Evolutionary conservation across 2,329 filamentous ascomycete species (phyloP), one percentile per base, ranked within the genome.

Genomic region (Fusarium caatingaense): DNA sequence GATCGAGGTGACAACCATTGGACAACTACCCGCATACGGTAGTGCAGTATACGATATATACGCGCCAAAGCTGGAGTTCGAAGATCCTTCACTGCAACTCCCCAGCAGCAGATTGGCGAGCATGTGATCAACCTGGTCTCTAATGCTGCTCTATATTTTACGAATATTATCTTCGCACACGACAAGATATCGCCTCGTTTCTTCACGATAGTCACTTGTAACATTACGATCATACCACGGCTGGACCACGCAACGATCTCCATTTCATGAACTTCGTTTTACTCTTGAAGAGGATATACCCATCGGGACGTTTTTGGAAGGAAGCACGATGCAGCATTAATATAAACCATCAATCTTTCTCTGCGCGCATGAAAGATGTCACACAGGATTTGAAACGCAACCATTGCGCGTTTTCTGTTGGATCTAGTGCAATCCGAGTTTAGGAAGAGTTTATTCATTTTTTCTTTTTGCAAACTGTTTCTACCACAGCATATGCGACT

Each of bases 101-200:
- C 88, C 88, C 13, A 89, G 86, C 74, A 85, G 83, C 44, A 81
- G 88, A 53, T 84, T 90, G 67, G 86, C 88, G 69, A 85, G 80
- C 64, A 81, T 90, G 79, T 89, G 79, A 82, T 61, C 27, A 45
- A 48, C n/a, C 27, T 27, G 21, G 42, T 23, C 27, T 45, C 60
- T 50, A 30, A 50, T 27, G 42, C 21, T 21, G 30, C 30, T 60
- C 58, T 25, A 71, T 65, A 51, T 66, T 69, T 72, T 57, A 71
- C 53, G 58, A 53, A 63, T 59, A 45, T 54, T 57, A 40, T 50
- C 47, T 54, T 58, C 32, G 23, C 15, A 49, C 34, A 58, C 18
- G 63, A 48, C 51, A 34, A 60, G 51, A 59, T 41, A 49, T 61
- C 42, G 40, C 63, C 67, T 27, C 56, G 34, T 44, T 59, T 66